Evolutionary conservation across 108 stramenopile species (phyloP), one percentile per base, ranked within the genome.

Genomic region (Skeletonema marinoi): DNA sequence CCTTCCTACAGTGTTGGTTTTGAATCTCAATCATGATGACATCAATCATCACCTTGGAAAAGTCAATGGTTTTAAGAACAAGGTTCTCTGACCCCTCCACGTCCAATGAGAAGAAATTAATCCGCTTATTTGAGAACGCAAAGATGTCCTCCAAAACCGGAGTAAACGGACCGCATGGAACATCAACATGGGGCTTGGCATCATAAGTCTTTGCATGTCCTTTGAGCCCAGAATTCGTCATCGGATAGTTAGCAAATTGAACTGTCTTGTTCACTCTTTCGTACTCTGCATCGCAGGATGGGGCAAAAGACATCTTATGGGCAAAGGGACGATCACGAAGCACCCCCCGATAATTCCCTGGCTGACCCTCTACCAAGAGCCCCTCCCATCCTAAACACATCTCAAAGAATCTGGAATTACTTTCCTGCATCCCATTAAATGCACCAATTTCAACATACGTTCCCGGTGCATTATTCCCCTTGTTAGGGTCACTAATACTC

Each of bases 41-140:
- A 12, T 87, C 83, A 41, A 92, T 74, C 7, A 58, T 35, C 29
- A 89, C 31, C 41, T 73, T 65, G 16, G 64, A 11, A 60, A 90
- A 89, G 68, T 93, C 88, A 6, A 93, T 61, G 12, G 78, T 87
- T 21, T 79, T 60, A 78, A 93, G 65, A 5, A 89, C 86, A 41
- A 71, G 39, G 4, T 60, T 11, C 64, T 91, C 90, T 1, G 88
- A 82, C 2, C 90, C 90, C 75, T 91, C 90, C 39, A 89, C 90
- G 63, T 91, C 90, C 77, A 91, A 60, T 3, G 88, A 89, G 36
- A 91, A 82, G 51, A 91, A 91, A 13, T 73, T 65, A 14, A 86
- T 68, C 6, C 38, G 42, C 12, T 54, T 39, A 14, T 76, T 68
- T 7, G 72, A 42, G 14, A 39, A 39, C 9, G 66, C 78, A 60